Evolutionary conservation across 2,329 filamentous ascomycete species (phyloP).

Genomic region (Sclerotinia trifoliorum): DNA sequence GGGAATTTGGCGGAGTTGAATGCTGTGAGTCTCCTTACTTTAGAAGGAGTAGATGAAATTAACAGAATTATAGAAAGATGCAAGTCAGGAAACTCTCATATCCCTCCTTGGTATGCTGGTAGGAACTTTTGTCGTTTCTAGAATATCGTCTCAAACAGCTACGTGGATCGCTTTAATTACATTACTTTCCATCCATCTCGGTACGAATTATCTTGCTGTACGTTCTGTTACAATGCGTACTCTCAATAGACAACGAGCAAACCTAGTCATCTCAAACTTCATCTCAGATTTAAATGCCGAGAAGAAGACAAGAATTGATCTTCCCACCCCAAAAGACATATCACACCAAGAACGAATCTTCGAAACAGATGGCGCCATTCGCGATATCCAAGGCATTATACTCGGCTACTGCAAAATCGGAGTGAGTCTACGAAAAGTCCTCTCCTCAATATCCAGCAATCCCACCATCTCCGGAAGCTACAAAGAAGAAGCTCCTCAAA

Average conservation of each 20-base stretch:
- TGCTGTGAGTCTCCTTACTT: conserved; percentile 53
- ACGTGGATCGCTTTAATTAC: conserved; percentile 73
- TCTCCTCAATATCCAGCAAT: conserved; percentile 25
- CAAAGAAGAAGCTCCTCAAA: conserved; percentile 26
- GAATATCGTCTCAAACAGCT: conserved; percentile 65
- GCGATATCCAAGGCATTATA: conserved; percentile 46
- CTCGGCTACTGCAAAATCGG: conserved; percentile 58
- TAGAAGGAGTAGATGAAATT: conserved; percentile 16
- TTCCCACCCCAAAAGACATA: conserved; percentile 66
- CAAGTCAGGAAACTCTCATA: conserved; percentile 91
- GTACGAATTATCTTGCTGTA: conserved; percentile 84
- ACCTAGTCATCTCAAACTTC: conserved; percentile 67
- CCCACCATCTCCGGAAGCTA: conserved; percentile 24
- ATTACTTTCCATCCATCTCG: conserved; percentile 74
- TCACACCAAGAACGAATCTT: conserved; percentile 43
- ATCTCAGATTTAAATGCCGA: conserved; percentile 38
- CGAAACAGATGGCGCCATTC: conserved; percentile 46
- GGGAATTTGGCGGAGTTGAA: conserved; percentile 92
- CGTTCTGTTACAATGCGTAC: conserved; percentile 78
- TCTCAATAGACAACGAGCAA: conserved; percentile 83
- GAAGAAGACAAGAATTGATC: not conserved
- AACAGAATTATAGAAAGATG: conserved; percentile 60
- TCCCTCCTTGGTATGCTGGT: conserved; percentile 83
- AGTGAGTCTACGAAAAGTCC: conserved; percentile 42
- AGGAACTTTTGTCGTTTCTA: conserved; percentile 77